Base-by-base conservation (phyloP, 176 grass and related monocot genomes). In the Tillandsia fasciculata region DNA sequence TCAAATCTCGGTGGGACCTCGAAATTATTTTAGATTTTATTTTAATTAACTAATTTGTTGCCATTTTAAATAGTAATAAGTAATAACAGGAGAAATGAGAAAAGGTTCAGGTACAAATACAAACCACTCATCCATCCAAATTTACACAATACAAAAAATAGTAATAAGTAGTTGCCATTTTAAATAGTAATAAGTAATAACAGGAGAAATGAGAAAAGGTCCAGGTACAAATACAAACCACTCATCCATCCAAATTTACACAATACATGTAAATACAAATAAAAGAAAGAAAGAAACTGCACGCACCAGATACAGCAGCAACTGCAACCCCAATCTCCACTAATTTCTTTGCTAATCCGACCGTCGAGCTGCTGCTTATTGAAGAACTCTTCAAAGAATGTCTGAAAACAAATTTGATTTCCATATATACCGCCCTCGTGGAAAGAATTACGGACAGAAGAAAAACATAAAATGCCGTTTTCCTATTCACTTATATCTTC, bases 1-100 rank as follows among this genome's bases (percentile, higher is more conserved):
- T 78, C 75, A 78, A 78, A 69, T 78, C 76, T 78, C 76, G 76
- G 76, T 70, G 76, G 76, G 76, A 78, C 66, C 76, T 78, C 5
- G 51, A 4, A 54, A 11, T 63, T 61, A 3, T 59, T 48, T 50
- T 28, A 53, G 0, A 17, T 9, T 29, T 67, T 8, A 20, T 54
- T 76, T 26, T 0, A 20, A 20, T 20, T 20, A 20, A 8, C 26
- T n/a, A n/a, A n/a, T n/a, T n/a, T n/a, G n/a, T 29, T 29, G 28
- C 28, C 28, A 29, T 29, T 29, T 29, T 29, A 2, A 29, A 29
- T 29, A 29, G 28, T 3, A 29, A 28, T 1, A 28, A 28, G 6
- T 18, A 6, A 59, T 2, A 59, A 61, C 2, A 22, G 7, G 4
- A n/a, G 56, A 61, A 61, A n/a, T 61, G 7, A 22, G n/a, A 23